These are phyloP conservation scores for Lepidium sativum DNA, from an alignment of 345 rosid genomes.

Conservation along the genomic window DNA sequence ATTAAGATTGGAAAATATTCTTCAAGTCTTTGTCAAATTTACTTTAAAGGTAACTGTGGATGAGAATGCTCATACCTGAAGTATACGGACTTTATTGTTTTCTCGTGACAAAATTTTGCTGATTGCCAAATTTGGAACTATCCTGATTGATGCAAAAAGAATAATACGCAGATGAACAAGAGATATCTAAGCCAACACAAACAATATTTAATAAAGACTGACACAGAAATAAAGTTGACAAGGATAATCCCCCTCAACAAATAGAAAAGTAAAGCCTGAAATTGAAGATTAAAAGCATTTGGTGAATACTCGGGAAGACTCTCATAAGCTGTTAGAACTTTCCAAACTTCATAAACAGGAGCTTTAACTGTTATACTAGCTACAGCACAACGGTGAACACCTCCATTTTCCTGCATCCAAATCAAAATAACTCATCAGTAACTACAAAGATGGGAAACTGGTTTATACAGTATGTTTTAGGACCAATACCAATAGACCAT, in stretches of 20 bases:
- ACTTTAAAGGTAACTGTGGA: background rate
- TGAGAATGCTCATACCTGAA: slow-evolving; percentile 54
- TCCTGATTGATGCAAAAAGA: slow-evolving; percentile 40
- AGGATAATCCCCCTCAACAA: background rate
- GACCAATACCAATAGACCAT: slow-evolving; percentile 73
- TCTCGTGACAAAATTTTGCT: slow-evolving; percentile 83
- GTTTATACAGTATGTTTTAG: slow-evolving; percentile 3
- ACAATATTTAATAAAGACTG: background rate
- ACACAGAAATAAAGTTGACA: background rate
- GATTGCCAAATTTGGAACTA: slow-evolving; percentile 92
- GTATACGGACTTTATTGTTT: slow-evolving; percentile 85
- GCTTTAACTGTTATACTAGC: slow-evolving; percentile 99
- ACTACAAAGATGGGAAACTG: slow-evolving; percentile 22
- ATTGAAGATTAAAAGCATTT: background rate
- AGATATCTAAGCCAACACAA: background rate
- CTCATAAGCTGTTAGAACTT: slow-evolving; percentile 79
- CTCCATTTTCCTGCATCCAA: slow-evolving; percentile 83
- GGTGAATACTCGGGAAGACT: slow-evolving; percentile 84
- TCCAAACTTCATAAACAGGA: slow-evolving; percentile 91
- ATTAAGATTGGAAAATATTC: background rate
- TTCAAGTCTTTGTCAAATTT: background rate
- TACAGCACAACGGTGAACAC: slow-evolving; percentile 85
- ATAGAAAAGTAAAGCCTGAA: background rate
- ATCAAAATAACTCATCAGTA: slow-evolving; percentile 23
- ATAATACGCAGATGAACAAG: slow-evolving; percentile 1